These are phyloP conservation scores for Thelonectria rubi DNA, from an alignment of 2,329 filamentous ascomycete species.

Conservation along the genomic window DNA sequence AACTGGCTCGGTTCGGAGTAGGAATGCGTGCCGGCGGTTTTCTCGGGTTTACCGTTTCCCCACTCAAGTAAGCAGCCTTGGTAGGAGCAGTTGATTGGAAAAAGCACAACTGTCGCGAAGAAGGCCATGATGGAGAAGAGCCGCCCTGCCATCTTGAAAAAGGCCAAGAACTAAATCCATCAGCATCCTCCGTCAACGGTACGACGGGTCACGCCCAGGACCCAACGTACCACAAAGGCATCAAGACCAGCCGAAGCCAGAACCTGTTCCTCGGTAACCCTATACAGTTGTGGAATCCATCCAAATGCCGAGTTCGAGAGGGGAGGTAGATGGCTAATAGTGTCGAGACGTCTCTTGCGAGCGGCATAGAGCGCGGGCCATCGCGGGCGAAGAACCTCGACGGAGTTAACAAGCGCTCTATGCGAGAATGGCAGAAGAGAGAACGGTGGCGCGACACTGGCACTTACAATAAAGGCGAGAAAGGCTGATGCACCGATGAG, in stretches of 20 bases:
- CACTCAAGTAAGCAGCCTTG: conserved; percentile 27
- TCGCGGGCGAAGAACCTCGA: conserved; percentile 82
- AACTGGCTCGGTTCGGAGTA: conserved; percentile 27
- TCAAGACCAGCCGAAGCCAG: conserved; percentile 91
- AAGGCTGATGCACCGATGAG: conserved; percentile 76
- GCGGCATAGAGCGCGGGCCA: conserved; percentile 94
- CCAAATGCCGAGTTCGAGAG: conserved; percentile 88
- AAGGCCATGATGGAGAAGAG: conserved; percentile 83
- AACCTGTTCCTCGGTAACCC: conserved; percentile 87
- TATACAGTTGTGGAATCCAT: conserved; percentile 89
- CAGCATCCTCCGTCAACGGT: conserved; percentile 16
- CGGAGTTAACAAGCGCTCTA: conserved; percentile 1
- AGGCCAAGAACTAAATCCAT: conserved; percentile 75
- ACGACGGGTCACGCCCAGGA: neutral
- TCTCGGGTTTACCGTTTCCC: conserved; percentile 2
- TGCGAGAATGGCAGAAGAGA: too few species aligned
- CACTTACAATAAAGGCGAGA: conserved; percentile 76
- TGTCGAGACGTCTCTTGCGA: conserved; percentile 77
- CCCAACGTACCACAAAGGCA: conserved; percentile 79
- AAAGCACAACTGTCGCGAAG: conserved; percentile 82
- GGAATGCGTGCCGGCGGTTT: conserved; percentile 4
- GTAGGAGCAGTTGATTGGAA: conserved; percentile 83
- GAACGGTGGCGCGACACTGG: neutral
- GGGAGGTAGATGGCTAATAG: conserved; percentile 70
- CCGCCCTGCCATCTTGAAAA: conserved; percentile 94